Conservation (phyloP, 768 basidiomycete genomes). For the Phaffia tasmanica region DNA sequence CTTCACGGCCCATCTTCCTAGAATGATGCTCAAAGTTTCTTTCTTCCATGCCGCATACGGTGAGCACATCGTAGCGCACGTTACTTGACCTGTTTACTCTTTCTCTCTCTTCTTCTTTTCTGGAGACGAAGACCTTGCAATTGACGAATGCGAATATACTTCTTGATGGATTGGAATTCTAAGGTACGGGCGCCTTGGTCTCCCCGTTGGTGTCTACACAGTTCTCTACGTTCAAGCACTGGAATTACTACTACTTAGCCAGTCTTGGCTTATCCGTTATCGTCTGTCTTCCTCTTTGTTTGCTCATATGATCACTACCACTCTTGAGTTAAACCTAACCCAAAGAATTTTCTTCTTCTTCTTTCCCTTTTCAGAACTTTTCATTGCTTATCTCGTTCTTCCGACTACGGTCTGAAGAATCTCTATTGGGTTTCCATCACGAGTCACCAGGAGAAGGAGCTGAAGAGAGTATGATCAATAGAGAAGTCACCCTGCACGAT, state of each 20-base stretch:
- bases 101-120: neutral
- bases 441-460: neutral
- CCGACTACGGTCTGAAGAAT: constrained; percentile 56
- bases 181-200: constrained; percentile 17
- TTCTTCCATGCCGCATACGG: constrained; percentile 44
- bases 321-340: neutral
- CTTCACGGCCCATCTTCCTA: constrained; percentile 42
- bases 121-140: neutral
- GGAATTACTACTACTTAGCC: constrained; percentile 68
- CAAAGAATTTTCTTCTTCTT: neutral
- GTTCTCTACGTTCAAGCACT: constrained; percentile 37
- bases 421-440: constrained; percentile 10
- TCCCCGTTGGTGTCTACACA: constrained; percentile 16
- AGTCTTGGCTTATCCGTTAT: constrained; percentile 56
- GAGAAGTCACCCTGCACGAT: constrained; percentile 31
- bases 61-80: constrained; percentile 28
- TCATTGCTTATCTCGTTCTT: constrained; percentile 50
- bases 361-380: constrained; percentile 35
- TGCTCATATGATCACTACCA: neutral
- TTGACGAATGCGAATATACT: neutral
- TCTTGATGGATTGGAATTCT: neutral
- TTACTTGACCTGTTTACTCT: neutral
- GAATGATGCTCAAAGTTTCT: constrained; percentile 42
- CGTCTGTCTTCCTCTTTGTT: constrained; percentile 32
- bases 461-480: constrained; percentile 20